phyloP scores from a whole-genome alignment of 2,329 filamentous ascomycete species.

The Colletotrichum aenigma region DNA sequence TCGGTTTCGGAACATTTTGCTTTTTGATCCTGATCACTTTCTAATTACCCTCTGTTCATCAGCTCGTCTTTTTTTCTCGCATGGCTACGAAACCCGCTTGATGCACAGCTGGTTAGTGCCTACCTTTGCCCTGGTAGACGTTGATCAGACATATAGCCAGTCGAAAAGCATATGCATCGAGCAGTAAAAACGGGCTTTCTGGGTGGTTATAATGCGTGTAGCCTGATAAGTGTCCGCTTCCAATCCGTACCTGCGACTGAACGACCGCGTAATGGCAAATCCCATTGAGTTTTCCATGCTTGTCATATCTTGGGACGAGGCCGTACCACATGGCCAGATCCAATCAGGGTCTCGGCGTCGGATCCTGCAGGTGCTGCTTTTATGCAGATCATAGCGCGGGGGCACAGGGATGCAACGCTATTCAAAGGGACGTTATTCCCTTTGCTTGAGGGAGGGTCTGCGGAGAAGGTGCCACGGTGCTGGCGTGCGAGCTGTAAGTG shows the following conservation, averaged over 20 bases:
- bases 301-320: neutral
- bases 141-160: neutral
- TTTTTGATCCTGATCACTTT: neutral
- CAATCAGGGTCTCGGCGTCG: neutral
- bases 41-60: neutral
- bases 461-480: neutral
- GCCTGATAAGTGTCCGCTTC: neutral
- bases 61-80: neutral
- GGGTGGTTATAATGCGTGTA: neutral
- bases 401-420: neutral
- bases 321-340: neutral
- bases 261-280: neutral
- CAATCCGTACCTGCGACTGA: neutral
- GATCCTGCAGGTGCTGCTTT: neutral
- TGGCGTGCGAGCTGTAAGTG: neutral
- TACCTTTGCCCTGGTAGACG: neutral
- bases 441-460: neutral
- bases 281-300: neutral
- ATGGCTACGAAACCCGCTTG: neutral
- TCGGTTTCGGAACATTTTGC: constrained; percentile 13
- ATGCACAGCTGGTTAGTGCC: neutral
- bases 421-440: neutral
- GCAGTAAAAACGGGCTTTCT: neutral
- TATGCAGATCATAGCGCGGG: neutral
- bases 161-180: neutral